A percentile compares a stretch with the other conserved stretches of the same genome.
Conservation (phyloP, 352 stramenopile species). For the Globisporangium spiculum region DNA sequence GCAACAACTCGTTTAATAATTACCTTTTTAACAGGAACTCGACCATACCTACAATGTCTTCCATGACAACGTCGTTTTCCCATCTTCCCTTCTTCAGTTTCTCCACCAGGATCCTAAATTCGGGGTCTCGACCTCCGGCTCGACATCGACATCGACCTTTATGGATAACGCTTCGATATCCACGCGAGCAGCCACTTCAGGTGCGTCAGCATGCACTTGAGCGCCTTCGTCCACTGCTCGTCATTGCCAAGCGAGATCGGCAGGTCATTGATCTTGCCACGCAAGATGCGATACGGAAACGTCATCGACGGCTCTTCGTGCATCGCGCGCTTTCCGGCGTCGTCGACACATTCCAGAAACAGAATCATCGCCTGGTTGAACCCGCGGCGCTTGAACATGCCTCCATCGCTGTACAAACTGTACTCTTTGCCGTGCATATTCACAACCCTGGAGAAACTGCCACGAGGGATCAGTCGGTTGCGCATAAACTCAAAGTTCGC, state of each 20-base stretch:
- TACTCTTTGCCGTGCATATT: constrained; percentile 87
- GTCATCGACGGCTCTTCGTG: constrained; percentile 85
- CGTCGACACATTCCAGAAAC: constrained; percentile 89
- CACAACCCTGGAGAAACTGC: constrained; percentile 83
- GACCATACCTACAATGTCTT: not conserved
- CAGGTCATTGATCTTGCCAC: constrained; percentile 88
- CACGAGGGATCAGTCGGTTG: constrained; percentile 77
- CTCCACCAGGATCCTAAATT: not conserved
- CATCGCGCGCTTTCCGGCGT: constrained; percentile 81
- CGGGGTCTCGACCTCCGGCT: not conserved
- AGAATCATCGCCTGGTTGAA: constrained; percentile 91
- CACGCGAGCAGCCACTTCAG: constrained; percentile 93
- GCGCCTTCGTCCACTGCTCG: constrained; percentile 90
- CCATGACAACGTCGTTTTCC: not conserved
- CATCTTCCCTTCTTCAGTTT: not conserved
- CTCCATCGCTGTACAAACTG: constrained; percentile 71
- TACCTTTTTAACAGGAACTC: not conserved
- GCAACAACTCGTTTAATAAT: constrained; percentile 29
- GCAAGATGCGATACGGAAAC: constrained; percentile 90
- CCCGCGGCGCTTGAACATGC: constrained; percentile 85
- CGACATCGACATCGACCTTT: not conserved
- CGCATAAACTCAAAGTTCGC: constrained; percentile 84
- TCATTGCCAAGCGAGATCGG: constrained; percentile 86
- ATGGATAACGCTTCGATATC: constrained; percentile 85
- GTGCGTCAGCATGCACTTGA: constrained; percentile 91